Base-by-base conservation (phyloP, 2,329 filamentous ascomycete genomes). In the Neocucurbitaria cava region DNA sequence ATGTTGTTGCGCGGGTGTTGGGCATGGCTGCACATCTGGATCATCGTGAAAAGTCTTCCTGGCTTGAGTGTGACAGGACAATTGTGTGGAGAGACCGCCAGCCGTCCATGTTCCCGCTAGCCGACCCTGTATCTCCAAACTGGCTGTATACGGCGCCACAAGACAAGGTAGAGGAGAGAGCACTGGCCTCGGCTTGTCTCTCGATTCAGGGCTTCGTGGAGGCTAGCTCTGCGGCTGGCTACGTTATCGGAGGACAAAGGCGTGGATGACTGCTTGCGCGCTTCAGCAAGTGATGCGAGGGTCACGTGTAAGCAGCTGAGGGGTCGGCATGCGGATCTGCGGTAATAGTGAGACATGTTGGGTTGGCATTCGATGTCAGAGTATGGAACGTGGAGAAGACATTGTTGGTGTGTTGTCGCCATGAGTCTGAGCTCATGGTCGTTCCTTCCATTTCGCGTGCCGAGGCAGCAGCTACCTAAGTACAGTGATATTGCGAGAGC, bases 31-130 rank as follows among this genome's bases (percentile, higher is more conserved):
- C 28, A 48, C 52, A 45, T 59, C 56, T 65, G 57, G 52, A 62
- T 67, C 58, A 46, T 48, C 48, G 58, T 44, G 57, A 64, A 67
- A 67, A 59, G 45, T 66, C 61, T 66, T 63, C 57, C 57, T 66
- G 50, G 63, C 51, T 47, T 47, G 49, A 43, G 54, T 59, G 52
- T 33, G 45, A 60, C 52, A 38, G 46, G 62, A 44, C 47, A 54
- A 49, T 38, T 42, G 42, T 26, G 56, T 56, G 51, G 46, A 50
- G 42, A 50, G 50, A 49, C 54, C 52, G 51, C 54, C 52, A 52
- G 46, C 54, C 46, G 58, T 61, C 49, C 59, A 44, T 52, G 41
- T 55, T 53, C 54, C 38, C 43, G 23, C 44, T 47, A 46, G 31
- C 23, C 55, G 50, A 42, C 55, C 52, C 52, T 47, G 49, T 23